These are phyloP conservation scores for Diaporthe vaccinii DNA, from an alignment of 2,329 filamentous ascomycete species.

Conservation along the genomic window DNA sequence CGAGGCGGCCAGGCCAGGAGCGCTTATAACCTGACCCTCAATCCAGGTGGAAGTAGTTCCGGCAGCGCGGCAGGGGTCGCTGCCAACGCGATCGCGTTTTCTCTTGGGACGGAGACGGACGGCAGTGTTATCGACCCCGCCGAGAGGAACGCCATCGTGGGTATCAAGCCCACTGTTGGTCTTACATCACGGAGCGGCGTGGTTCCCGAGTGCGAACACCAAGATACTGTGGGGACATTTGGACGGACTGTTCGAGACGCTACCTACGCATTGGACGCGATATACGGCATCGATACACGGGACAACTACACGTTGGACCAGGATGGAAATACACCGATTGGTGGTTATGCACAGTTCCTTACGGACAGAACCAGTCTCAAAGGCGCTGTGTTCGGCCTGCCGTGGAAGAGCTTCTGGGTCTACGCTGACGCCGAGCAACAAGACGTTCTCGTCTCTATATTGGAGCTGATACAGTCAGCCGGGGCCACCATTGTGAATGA, in stretches of 20 bases:
- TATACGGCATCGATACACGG: conserved; percentile 72
- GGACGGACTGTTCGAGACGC: conserved; percentile 79
- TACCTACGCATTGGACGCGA: conserved; percentile 74
- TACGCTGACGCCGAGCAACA: conserved; percentile 70
- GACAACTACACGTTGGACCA: conserved; percentile 78
- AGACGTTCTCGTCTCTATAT: conserved; percentile 61
- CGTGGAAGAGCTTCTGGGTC: conserved; percentile 80
- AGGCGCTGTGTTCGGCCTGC: conserved; percentile 77
- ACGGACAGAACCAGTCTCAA: conserved; percentile 66
- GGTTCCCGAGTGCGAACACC: conserved; percentile 76
- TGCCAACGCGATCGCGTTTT: conserved; percentile 67
- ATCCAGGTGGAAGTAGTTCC: conserved; percentile 77
- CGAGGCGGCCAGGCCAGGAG: conserved; percentile 74
- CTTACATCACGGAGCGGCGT: conserved; percentile 74
- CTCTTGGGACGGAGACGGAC: conserved; percentile 82
- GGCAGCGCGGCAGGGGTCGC: conserved; percentile 76
- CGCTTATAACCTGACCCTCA: conserved; percentile 77
- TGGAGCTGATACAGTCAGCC: conserved; percentile 68
- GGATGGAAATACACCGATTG: conserved; percentile 63
- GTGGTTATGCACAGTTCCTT: conserved; percentile 71
- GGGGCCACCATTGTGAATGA: conserved; percentile 78
- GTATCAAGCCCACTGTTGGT: conserved; percentile 75
- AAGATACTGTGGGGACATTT: conserved; percentile 78
- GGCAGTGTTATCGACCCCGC: conserved; percentile 75
- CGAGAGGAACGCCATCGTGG: conserved; percentile 69